Evolutionary conservation across 352 stramenopile species (phyloP).

Genomic region (Thalassiosira ordinaria): DNA sequence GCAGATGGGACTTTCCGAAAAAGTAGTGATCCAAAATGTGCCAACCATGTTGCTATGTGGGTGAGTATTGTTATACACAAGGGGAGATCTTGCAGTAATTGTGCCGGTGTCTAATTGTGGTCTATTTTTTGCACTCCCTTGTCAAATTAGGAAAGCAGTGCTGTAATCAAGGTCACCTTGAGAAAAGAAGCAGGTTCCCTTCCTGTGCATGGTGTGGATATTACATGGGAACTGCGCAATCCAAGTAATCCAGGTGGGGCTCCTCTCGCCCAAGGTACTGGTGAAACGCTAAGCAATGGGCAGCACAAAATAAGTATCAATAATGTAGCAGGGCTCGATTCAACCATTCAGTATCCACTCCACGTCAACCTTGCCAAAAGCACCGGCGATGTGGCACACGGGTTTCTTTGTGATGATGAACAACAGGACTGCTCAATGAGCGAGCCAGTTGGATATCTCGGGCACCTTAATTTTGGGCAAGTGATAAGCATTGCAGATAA

Average conservation of each 20-base stretch:
- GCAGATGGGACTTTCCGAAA: too few species aligned
- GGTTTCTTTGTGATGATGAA: not conserved
- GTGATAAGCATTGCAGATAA: not conserved
- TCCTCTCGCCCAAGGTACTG: too few species aligned
- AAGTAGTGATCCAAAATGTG: too few species aligned
- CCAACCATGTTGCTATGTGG: too few species aligned
- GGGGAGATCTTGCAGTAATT: too few species aligned
- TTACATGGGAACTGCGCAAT: conserved; percentile 3
- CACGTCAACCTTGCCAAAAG: not conserved
- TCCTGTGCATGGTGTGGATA: not conserved
- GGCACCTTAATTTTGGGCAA: not conserved
- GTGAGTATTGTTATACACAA: too few species aligned
- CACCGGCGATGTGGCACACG: not conserved
- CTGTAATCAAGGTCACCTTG: conserved; percentile 13
- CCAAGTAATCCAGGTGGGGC: not conserved
- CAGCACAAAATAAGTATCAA: not conserved
- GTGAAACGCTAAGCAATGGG: not conserved
- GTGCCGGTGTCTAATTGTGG: too few species aligned
- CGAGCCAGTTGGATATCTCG: not conserved
- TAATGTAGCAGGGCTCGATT: not conserved
- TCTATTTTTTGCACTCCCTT: too few species aligned
- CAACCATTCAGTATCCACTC: not conserved
- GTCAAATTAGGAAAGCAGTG: not conserved
- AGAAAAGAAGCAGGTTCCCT: conserved; percentile 9
- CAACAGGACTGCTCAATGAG: not conserved